Conservation (phyloP, 2,329 filamentous ascomycete genomes). For the Cercospora zeina region DNA sequence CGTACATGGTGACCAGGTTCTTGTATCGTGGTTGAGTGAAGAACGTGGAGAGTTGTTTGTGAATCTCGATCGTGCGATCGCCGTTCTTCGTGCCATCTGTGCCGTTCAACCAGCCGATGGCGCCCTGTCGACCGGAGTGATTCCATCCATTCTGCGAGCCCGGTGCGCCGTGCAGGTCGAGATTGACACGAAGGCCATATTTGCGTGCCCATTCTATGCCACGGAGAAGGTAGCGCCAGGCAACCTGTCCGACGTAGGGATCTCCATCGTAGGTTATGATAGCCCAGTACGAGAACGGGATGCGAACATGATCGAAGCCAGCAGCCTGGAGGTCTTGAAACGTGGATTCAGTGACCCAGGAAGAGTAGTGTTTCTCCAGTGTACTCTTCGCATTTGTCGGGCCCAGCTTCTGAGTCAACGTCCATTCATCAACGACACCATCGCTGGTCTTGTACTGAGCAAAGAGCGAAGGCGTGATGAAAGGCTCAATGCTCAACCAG, state of each 20-base stretch:
- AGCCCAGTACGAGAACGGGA: constrained; percentile 94
- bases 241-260: constrained; percentile 80
- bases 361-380: constrained; percentile 88
- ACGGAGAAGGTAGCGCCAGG: constrained; percentile 90
- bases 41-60: constrained; percentile 83
- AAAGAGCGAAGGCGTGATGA: constrained; percentile 93
- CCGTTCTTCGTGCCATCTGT: constrained; percentile 75
- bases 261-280: constrained; percentile 81
- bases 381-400: constrained; percentile 61
- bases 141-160: constrained; percentile 98
- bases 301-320: constrained; percentile 94
- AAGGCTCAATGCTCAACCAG: constrained; percentile 91
- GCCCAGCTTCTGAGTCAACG: constrained; percentile 70
- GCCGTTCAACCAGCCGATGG: constrained; percentile 88
- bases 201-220: constrained; percentile 92
- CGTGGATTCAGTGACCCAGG: constrained; percentile 80
- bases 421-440: constrained; percentile 85
- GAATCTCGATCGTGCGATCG: constrained; percentile 80
- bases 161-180: constrained; percentile 88
- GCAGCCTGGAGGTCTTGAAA: constrained; percentile 83
- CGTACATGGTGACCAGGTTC: constrained; percentile 90
- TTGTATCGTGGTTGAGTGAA: constrained; percentile 91
- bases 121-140: constrained; percentile 80
- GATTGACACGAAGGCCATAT: constrained; percentile 85
- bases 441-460: constrained; percentile 60